Conservation (phyloP, 805 yeast species). For the Alloascoidea africana region DNA sequence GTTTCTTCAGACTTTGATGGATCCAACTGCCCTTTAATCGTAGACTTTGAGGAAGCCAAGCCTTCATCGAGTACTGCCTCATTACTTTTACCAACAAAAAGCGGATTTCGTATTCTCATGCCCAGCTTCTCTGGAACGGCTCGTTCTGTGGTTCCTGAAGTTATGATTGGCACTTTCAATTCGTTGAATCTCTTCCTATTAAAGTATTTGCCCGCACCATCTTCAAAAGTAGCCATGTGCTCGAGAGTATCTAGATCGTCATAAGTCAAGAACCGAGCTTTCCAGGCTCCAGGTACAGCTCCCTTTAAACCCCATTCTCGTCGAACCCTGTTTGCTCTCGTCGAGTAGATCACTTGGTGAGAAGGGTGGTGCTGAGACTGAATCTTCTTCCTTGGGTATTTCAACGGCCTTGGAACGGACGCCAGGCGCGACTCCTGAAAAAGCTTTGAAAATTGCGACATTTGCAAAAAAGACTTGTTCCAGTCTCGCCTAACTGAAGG, state of each 20-base stretch:
- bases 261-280: constrained; percentile 41
- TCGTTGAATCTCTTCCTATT: constrained; percentile 56
- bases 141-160: constrained; percentile 14
- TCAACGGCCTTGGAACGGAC: neutral
- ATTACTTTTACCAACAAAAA: constrained; percentile 12
- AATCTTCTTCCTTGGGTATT: too few relatives aligned
- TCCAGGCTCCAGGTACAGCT: constrained; percentile 46
- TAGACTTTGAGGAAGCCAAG: neutral
- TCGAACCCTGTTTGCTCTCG: constrained; percentile 42
- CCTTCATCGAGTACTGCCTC: neutral
- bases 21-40: neutral
- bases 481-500: too few relatives aligned
- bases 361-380: constrained; percentile 33
- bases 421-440: neutral
- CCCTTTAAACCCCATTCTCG: constrained; percentile 70
- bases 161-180: constrained; percentile 35
- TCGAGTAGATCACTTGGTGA: constrained; percentile 60
- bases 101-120: constrained; percentile 18
- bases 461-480: too few relatives aligned
- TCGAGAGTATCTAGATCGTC: constrained; percentile 55
- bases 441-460: neutral
- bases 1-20: neutral
- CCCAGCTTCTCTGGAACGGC: constrained; percentile 5
- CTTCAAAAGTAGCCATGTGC: constrained; percentile 58
- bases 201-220: constrained; percentile 41